A percentile compares a stretch with the other conserved stretches of the same genome.
Evolutionary conservation across 2,329 filamentous ascomycete genomes (phyloP).

Genomic region (Penicillium palitans): DNA sequence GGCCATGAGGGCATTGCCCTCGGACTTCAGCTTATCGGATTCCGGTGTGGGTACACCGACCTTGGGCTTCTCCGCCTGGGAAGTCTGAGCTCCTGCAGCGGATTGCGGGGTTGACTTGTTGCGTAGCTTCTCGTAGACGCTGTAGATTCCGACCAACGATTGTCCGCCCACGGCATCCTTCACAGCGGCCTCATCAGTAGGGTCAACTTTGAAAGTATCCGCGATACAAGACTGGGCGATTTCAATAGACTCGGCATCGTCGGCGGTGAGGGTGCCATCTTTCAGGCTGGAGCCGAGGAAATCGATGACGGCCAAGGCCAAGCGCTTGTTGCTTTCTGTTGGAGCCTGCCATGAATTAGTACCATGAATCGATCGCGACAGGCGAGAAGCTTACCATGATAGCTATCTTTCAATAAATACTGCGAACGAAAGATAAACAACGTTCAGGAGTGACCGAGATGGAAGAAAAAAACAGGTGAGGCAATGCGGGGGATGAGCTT

Average conservation of each 20-base stretch:
- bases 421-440: constrained; percentile 4
- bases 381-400: constrained; percentile 23
- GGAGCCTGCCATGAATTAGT: constrained; percentile 36
- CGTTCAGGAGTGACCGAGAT: constrained; percentile 15
- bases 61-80: constrained; percentile 42
- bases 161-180: constrained; percentile 79
- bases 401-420: not conserved
- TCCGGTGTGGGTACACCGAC: constrained; percentile 56
- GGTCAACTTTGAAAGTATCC: constrained; percentile 92
- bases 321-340: constrained; percentile 70
- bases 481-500: constrained; percentile 26
- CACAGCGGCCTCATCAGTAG: constrained; percentile 70
- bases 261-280: constrained; percentile 82
- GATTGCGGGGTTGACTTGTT: constrained; percentile 56
- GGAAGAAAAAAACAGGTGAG: constrained; percentile 5
- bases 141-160: constrained; percentile 87
- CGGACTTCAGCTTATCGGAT: constrained; percentile 83
- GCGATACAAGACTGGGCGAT: constrained; percentile 92
- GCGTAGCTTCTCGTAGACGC: constrained; percentile 94
- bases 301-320: constrained; percentile 95
- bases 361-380: not conserved
- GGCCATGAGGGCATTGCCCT: constrained; percentile 93
- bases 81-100: constrained; percentile 42
- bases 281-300: constrained; percentile 81
- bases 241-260: constrained; percentile 92